Percentiles rank a stretch among this genome's conserved stretches.
phyloP scores from a whole-genome alignment of 495 filamentous ascomycete genomes.

The Penicillium riverlandense region DNA sequence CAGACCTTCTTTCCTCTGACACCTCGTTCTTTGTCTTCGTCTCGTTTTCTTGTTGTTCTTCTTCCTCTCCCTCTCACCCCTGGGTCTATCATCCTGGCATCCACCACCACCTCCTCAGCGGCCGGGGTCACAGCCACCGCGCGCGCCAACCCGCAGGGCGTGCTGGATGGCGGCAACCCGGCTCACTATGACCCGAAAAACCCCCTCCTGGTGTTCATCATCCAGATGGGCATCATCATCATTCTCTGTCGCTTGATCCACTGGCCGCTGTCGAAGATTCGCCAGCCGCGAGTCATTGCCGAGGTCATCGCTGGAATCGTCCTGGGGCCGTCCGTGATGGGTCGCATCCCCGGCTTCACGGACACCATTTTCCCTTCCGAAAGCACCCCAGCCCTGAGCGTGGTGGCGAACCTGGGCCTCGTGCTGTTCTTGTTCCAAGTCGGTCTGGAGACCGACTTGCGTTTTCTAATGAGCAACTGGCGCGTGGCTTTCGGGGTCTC shows the following conservation, averaged over 20 bases:
- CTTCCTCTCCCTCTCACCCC: too few relatives aligned
- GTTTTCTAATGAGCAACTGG: slow-evolving; percentile 84
- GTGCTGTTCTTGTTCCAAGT: slow-evolving; percentile 90
- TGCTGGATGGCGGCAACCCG: slow-evolving; percentile 71
- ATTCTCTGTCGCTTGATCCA: slow-evolving; percentile 81
- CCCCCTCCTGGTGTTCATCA: slow-evolving; percentile 90
- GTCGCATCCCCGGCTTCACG: slow-evolving; percentile 75
- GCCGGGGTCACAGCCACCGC: too few relatives aligned
- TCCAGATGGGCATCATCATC: slow-evolving; percentile 84
- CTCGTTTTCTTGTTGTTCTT: too few relatives aligned
- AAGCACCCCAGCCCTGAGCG: slow-evolving; percentile 67
- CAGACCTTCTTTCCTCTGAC: too few relatives aligned
- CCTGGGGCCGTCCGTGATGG: slow-evolving; percentile 80
- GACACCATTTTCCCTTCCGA: slow-evolving; percentile 66
- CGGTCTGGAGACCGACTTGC: slow-evolving; percentile 85
- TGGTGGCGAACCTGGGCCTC: slow-evolving; percentile 85
- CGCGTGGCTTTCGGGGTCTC: slow-evolving; percentile 75
- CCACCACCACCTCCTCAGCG: too few relatives aligned
- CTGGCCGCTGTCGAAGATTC: slow-evolving; percentile 75
- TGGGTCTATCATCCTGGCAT: too few relatives aligned
- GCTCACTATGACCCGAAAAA: slow-evolving; percentile 63
- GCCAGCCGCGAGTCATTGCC: slow-evolving; percentile 89
- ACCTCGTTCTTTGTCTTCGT: too few relatives aligned
- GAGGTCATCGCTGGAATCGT: slow-evolving; percentile 93
- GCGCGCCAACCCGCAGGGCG: slow-evolving; percentile 29